Base-by-base conservation (phyloP, 2,329 filamentous ascomycete genomes). In the Colletotrichum cereale region DNA sequence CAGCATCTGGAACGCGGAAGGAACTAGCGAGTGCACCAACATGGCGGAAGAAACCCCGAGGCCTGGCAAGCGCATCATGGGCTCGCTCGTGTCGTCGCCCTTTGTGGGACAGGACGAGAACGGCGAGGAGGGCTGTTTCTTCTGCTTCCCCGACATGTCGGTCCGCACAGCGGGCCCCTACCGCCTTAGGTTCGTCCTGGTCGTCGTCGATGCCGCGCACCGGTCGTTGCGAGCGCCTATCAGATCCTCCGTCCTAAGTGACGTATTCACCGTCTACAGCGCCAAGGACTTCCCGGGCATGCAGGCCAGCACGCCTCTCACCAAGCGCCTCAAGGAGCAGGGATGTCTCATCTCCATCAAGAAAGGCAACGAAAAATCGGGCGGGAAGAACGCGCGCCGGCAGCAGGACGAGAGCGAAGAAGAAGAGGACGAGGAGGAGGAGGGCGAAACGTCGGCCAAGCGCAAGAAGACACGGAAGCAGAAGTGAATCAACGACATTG, bases 221-320 rank as follows among this genome's bases (percentile, higher is more conserved):
- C 82, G 83, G 18, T 86, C 86, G 2, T 90, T 89, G 36, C 80
- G 80, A 56, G 87, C 85, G 18, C 87, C 86, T 29, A 84, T 89
- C 21, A 80, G 84, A n/a, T 85, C 84, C 11, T 83, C 84, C 26
- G 83, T 82, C 21, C 86, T 90, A 81, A 94, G 90, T 77, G 89
- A 93, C 21, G 83, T 90, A n/a, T 95, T 96, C 77, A 90, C 88
- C 16, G 93, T 95, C 10, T 95, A 92, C 80, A 95, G 92, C 53
- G 93, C 93, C 53, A 96, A 96, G 79, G 93, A 96, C 78, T 96
- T 96, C 72, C 92, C 93, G 0, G 93, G 93, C 7, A 96, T 96
- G 93, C 86, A 91, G 68, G 90, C 92, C 1, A 95, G 92, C 79
- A 95, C 92, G 34, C 85, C 87, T 24, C 82, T 96, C 47, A 93